These are phyloP conservation scores for Apiospora arundinis DNA, from an alignment of 2,329 filamentous ascomycete genomes.

Conservation along the genomic window DNA sequence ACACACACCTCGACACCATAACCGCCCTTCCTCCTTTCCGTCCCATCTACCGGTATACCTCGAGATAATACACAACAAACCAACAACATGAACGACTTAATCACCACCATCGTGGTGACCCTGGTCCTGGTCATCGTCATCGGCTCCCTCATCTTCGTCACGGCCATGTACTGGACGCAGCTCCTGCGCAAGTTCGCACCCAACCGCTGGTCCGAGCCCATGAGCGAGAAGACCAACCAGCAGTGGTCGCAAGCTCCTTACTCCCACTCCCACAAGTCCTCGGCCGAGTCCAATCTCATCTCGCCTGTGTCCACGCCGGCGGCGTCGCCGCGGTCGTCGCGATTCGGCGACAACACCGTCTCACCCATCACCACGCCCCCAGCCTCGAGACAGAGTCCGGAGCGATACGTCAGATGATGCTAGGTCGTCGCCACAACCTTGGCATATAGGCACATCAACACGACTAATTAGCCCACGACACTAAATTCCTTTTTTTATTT, in stretches of 20 bases:
- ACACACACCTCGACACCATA: not conserved
- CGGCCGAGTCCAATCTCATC: constrained; percentile 7
- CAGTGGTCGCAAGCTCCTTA: not conserved
- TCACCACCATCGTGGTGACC: constrained; percentile 16
- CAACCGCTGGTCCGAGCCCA: constrained; percentile 13
- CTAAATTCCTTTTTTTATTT: not conserved
- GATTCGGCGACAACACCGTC: not conserved
- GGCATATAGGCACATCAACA: not conserved
- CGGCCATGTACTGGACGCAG: constrained; percentile 19
- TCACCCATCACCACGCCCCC: constrained; percentile 1
- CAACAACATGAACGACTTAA: constrained; percentile 6
- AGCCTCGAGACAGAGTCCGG: constrained; percentile 12
- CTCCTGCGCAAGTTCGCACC: not conserved
- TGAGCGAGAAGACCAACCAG: constrained; percentile 18
- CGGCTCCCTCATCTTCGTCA: constrained; percentile 12
- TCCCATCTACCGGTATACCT: not conserved
- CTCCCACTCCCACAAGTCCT: constrained; percentile 1
- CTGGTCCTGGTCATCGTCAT: constrained; percentile 20
- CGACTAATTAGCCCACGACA: not conserved
- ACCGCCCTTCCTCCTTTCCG: not conserved
- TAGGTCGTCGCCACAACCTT: not conserved
- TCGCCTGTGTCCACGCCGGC: constrained; percentile 15
- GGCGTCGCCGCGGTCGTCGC: not conserved
- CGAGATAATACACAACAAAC: not conserved
- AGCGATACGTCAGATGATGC: not conserved